These are phyloP conservation scores for Cladosporium sp. DNA, from an alignment of 2,329 filamentous ascomycete genomes.

Conservation along the genomic window DNA sequence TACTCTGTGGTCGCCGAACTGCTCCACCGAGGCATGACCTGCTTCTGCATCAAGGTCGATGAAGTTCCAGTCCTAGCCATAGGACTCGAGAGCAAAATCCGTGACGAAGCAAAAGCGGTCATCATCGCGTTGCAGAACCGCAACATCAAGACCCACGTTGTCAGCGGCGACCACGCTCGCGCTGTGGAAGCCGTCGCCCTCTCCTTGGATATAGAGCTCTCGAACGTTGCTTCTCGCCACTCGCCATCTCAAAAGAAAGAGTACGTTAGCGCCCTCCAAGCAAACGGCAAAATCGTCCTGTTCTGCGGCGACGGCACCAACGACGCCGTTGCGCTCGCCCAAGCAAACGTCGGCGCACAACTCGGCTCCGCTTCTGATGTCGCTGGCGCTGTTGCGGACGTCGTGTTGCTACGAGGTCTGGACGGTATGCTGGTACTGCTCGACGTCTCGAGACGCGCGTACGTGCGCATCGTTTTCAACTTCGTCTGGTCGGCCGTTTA, in stretches of 20 bases:
- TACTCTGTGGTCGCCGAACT: slow-evolving; percentile 37
- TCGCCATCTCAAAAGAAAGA: slow-evolving; percentile 56
- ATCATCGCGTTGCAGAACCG: slow-evolving; percentile 52
- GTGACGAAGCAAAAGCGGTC: slow-evolving; percentile 53
- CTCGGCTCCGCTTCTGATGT: slow-evolving; percentile 65
- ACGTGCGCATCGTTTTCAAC: slow-evolving; percentile 57
- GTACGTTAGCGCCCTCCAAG: slow-evolving; percentile 46
- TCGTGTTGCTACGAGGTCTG: slow-evolving; percentile 61
- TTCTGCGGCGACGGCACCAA: slow-evolving; percentile 81
- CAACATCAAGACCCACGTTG: slow-evolving; percentile 54
- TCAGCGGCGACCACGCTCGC: slow-evolving; percentile 57
- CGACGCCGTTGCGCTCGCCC: slow-evolving; percentile 70
- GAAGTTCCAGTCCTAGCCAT: slow-evolving; percentile 48
- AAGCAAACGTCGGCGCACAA: slow-evolving; percentile 70
- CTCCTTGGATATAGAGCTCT: slow-evolving; percentile 41
- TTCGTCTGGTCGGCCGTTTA: slow-evolving; percentile 71
- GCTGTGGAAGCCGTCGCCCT: slow-evolving; percentile 53
- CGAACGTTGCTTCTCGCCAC: slow-evolving; percentile 47
- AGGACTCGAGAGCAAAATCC: slow-evolving; percentile 50
- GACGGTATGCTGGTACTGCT: slow-evolving; percentile 60
- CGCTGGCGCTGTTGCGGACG: slow-evolving; percentile 66
- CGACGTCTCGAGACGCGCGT: slow-evolving; percentile 49
- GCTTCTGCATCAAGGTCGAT: slow-evolving; percentile 59
- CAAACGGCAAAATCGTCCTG: slow-evolving; percentile 48
- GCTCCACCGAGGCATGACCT: slow-evolving; percentile 47